Evolutionary conservation across 371 early-diverging fungal genomes (phyloP), one percentile per base, ranked within the genome.

Genomic region (Mucor mucedo): DNA sequence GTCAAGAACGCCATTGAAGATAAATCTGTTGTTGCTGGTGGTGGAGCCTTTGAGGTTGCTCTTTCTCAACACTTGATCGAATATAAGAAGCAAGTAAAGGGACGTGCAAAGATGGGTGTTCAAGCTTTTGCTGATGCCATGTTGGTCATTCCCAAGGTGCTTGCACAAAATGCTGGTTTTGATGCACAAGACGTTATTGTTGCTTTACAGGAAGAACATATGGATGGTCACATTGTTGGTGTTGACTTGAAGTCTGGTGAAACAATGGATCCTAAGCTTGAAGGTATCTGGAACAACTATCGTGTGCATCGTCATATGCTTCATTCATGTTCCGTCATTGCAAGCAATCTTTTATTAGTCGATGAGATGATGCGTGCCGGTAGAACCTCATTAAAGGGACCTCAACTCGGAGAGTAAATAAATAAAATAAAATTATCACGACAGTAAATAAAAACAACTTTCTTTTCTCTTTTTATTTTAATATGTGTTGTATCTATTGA

Each of bases 361-460:
- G 99, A 99, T 83, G 99, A 99, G 83, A 99, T 99, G 87, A 98
- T 99, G 92, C 92, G 98, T 71, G 97, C 92, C 9, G 92, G 92
- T 52, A 83, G 91, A 67, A 85, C 91, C 58, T 89, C 91, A 54
- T 73, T 92, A 57, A 91, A 91, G 69, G 75, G 70, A 29, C 79
- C 82, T 69, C 79, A 81, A 60, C 66, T 73, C 41, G 77, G 76
- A 58, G 72, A 74, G 60, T 77, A 79, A 68, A 32, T 27, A 38
- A 21, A 11, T 27, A 48, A 50, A 8, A 49, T 7, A 39, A 55
- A 65, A 41, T 21, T 35, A 35, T 35, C 8, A 55, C 58, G 50
- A 38, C 32, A 45, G 52, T 44, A 58, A 53, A 52, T 58, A 29
- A 27, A 59, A 42, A 63, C 48, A 59, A 35, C 32, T 48, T 50